A percentile compares a stretch with the other conserved stretches of the same genome.
These are phyloP conservation scores for Chalaropsis thielavioides DNA, from an alignment of 2,329 filamentous ascomycete species.

Conservation along the genomic window DNA sequence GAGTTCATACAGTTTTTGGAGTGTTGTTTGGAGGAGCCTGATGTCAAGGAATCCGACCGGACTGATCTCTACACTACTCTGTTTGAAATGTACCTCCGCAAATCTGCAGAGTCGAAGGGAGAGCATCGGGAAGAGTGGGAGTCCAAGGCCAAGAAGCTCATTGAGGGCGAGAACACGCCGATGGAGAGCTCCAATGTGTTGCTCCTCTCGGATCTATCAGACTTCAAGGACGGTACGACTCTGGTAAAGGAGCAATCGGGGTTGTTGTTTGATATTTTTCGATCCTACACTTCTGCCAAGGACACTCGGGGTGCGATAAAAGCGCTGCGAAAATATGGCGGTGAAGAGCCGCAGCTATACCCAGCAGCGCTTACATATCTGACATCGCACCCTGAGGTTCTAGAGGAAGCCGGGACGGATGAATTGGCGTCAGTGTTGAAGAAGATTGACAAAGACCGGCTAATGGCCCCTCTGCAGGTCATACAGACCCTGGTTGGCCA, in stretches of 20 bases:
- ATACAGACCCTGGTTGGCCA: conserved; percentile 75
- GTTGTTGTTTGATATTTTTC: conserved; percentile 86
- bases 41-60: conserved; percentile 58
- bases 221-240: conserved; percentile 79
- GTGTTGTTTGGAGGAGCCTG: conserved; percentile 60
- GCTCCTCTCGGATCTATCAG: conserved; percentile 76
- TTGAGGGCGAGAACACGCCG: conserved; percentile 63
- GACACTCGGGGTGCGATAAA: conserved; percentile 85
- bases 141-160: conserved; percentile 73
- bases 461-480: conserved; percentile 93
- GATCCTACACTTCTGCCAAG: conserved; percentile 82
- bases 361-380: conserved; percentile 87
- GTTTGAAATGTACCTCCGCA: conserved; percentile 96
- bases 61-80: conserved; percentile 85
- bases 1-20: conserved; percentile 90
- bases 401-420: conserved; percentile 69
- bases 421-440: conserved; percentile 68
- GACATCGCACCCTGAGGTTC: conserved; percentile 64
- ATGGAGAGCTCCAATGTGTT: conserved; percentile 94
- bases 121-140: conserved; percentile 69
- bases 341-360: conserved; percentile 81
- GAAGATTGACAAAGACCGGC: conserved; percentile 75
- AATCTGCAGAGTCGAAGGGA: conserved; percentile 61
- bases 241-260: conserved; percentile 90
- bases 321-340: conserved; percentile 80